phyloP scores from a whole-genome alignment of 2,329 filamentous ascomycete species.

The Aspergillus japonicus region DNA sequence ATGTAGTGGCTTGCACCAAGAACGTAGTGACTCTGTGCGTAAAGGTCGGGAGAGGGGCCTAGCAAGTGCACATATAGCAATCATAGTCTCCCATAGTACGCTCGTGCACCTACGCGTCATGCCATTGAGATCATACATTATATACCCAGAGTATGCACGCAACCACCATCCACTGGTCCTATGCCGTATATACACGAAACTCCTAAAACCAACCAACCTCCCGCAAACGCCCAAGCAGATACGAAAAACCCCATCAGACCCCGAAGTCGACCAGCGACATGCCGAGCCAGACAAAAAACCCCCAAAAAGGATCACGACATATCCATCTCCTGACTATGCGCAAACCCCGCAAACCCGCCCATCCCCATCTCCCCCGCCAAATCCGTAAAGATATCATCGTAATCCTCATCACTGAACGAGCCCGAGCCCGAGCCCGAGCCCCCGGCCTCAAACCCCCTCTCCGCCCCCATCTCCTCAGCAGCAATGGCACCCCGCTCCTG shows the following conservation, averaged over 20 bases:
- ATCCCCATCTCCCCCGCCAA: conserved; percentile 48
- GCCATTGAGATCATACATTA: too few species aligned
- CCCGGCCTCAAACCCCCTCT: conserved; percentile 22
- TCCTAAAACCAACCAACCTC: not conserved
- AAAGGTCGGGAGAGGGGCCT: not conserved
- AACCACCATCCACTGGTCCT: too few species aligned
- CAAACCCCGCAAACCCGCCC: not conserved
- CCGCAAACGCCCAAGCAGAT: not conserved
- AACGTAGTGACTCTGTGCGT: not conserved
- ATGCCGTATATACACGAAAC: too few species aligned
- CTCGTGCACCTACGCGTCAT: too few species aligned
- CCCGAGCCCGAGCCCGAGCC: conserved; percentile 11
- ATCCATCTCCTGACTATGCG: conserved; percentile 38
- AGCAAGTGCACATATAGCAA: too few species aligned
- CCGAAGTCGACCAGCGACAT: not conserved
- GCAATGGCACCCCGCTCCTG: not conserved
- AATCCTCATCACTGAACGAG: conserved; percentile 56
- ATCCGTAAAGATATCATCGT: conserved; percentile 65
- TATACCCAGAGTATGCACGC: too few species aligned
- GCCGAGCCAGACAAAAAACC: not conserved
- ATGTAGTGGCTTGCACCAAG: not conserved
- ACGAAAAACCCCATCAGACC: not conserved
- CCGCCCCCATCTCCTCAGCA: conserved; percentile 21
- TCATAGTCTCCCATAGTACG: too few species aligned
- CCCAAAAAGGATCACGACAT: conserved; percentile 28